Evolutionary conservation across 345 rosid genomes (phyloP), one percentile per base, ranked within the genome.

Genomic region (Corchorus olitorius): DNA sequence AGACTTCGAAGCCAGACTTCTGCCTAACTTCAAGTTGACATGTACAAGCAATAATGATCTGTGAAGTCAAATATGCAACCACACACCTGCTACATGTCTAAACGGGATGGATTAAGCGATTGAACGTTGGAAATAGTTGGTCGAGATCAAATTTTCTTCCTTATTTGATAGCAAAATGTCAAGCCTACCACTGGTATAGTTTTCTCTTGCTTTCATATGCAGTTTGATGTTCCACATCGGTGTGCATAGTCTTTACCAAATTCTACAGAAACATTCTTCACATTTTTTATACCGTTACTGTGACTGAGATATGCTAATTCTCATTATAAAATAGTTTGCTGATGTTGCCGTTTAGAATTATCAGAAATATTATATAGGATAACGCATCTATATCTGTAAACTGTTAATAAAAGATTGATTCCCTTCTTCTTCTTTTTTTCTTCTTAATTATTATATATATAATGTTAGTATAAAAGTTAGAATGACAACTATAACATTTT

Each of bases 1-100:
- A 86, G 65, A 68, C 89, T 88, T 59, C 75, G 37, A 59, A 78
- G 69, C 37, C 82, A 72, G 66, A 54, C 55, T 34, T 61, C 76
- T 60, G 17, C 45, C 43, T 61, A 60, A 58, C 37, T 43, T 22
- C 53, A 19, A 34, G 43, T 17, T 48, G 33, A 12, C 41, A 16
- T 35, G 66, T 27, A 6, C 8, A 16, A 74, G 45, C 43, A 68
- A 8, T 15, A 16, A 68, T 46, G 39, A 22, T 67, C 22, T 67
- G 14, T 49, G 37, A 39, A 6, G 39, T 14, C 60, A 8, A 69
- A 69, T 14, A 22, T 50, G 72, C 45, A 50, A 49, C 33, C 2
- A 0, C 10, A 7, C 27, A 41, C 45, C 59, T 33, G 58, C 59
- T 27, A 3, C 22, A 17, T 33, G 73, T 50, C 22, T 33, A 68